Conservation (phyloP, 2,329 filamentous ascomycete genomes). For the Fusarium mundagurra region DNA sequence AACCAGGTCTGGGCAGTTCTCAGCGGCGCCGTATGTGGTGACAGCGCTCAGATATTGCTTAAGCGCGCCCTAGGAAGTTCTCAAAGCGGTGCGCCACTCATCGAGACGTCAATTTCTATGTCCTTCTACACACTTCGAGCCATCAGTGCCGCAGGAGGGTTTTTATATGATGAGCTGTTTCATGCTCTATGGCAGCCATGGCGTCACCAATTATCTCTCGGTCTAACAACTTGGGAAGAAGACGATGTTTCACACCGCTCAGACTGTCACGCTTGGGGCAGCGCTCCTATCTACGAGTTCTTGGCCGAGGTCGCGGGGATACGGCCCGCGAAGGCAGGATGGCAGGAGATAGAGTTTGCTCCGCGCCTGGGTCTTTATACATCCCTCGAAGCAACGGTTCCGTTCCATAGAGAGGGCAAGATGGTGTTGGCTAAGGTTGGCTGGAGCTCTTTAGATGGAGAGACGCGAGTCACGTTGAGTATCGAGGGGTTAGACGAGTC, state of each 20-base stretch:
- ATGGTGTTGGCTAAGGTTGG: neutral
- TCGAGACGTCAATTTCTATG: neutral
- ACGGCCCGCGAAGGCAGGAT: neutral
- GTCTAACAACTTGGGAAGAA: neutral
- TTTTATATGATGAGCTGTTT: neutral
- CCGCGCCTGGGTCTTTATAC: neutral
- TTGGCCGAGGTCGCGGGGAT: neutral
- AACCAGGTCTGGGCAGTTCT: neutral
- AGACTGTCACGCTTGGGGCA: neutral
- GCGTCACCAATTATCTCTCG: neutral
- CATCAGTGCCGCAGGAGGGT: neutral
- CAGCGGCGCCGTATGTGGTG: neutral
- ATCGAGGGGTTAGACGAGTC: neutral
- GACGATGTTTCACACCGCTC: neutral
- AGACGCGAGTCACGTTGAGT: neutral
- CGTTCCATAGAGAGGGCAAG: neutral
- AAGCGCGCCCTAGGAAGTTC: neutral
- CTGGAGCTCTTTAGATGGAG: neutral
- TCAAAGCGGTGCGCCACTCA: fast-evolving
- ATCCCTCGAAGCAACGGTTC: neutral
- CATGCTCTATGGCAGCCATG: neutral
- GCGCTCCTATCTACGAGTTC: neutral
- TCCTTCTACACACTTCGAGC: neutral
- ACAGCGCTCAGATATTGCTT: neutral
- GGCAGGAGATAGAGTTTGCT: neutral